Conservation (phyloP, 2,329 filamentous ascomycete genomes). For the Zalaria sp. region DNA sequence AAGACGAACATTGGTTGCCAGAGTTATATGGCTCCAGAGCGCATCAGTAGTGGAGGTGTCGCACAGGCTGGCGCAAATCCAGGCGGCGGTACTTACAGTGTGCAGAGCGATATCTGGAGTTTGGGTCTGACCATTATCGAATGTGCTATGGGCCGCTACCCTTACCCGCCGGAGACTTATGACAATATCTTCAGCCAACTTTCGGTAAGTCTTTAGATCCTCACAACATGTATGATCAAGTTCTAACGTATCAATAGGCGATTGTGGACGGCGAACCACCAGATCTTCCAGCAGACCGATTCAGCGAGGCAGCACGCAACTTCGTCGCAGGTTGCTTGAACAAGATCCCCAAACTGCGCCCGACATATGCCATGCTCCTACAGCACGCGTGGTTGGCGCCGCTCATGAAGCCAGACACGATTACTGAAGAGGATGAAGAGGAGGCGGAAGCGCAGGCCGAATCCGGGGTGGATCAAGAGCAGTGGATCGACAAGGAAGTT, state of each 20-base stretch:
- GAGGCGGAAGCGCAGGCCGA: constrained; percentile 26
- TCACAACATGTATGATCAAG: background rate
- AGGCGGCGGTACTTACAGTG: constrained; percentile 78
- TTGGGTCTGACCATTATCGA: constrained; percentile 89
- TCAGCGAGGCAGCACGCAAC: constrained; percentile 64
- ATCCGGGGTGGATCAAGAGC: constrained; percentile 13
- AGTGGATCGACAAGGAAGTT: constrained; percentile 62
- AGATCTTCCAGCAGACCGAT: constrained; percentile 63
- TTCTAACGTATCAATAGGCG: constrained; percentile 44
- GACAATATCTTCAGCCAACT: constrained; percentile 97
- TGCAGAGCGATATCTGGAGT: constrained; percentile 97
- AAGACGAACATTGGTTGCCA: constrained; percentile 99
- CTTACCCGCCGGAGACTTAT: constrained; percentile 92
- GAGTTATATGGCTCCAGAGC: constrained; percentile 96
- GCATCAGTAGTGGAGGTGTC: constrained; percentile 77
- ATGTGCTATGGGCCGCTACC: constrained; percentile 86
- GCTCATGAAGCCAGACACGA: constrained; percentile 62
- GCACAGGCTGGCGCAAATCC: constrained; percentile 54
- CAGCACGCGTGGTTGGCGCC: constrained; percentile 77
- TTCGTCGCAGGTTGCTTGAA: constrained; percentile 86
- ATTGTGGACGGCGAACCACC: constrained; percentile 97
- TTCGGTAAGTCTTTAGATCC: constrained; percentile 51
- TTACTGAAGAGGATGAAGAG: constrained; percentile 56
- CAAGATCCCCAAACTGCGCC: constrained; percentile 82
- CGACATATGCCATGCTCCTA: constrained; percentile 82